Evolutionary conservation across 2,329 filamentous ascomycete species (phyloP).

Genomic region (Xylaria sp.): DNA sequence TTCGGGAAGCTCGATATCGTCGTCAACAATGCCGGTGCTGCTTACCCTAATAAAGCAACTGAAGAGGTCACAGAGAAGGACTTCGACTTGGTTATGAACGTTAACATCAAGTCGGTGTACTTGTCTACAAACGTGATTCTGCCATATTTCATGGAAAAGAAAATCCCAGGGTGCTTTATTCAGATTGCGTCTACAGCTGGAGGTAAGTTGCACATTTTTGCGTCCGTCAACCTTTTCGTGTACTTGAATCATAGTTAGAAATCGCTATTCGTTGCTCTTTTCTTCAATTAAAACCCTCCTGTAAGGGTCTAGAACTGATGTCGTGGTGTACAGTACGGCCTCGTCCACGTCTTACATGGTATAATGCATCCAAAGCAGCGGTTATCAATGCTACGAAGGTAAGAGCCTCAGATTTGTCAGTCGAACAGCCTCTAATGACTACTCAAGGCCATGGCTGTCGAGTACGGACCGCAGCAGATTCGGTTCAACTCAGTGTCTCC

Average conservation of each 20-base stretch:
- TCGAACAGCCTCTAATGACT: conserved; percentile 15
- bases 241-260: background rate
- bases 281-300: background rate
- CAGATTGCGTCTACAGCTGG: conserved; percentile 74
- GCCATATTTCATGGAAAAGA: conserved; percentile 68
- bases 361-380: conserved; percentile 75
- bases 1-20: conserved; percentile 67
- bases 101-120: conserved; percentile 76
- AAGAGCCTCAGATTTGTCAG: background rate
- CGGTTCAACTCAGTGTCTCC: conserved; percentile 79
- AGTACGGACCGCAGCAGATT: conserved; percentile 78
- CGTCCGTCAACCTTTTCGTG: background rate
- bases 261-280: background rate
- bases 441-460: conserved; percentile 67
- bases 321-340: conserved; percentile 57
- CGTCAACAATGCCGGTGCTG: conserved; percentile 70
- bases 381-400: conserved; percentile 67
- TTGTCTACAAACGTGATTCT: conserved; percentile 68
- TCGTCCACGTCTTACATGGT: conserved; percentile 73
- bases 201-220: conserved; percentile 14
- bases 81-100: conserved; percentile 73
- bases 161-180: conserved; percentile 67
- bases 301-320: background rate
- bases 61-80: conserved; percentile 72
- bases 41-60: conserved; percentile 71